Base-by-base conservation (phyloP, 2,329 filamentous ascomycete species). In the Ophiostoma quercus region DNA sequence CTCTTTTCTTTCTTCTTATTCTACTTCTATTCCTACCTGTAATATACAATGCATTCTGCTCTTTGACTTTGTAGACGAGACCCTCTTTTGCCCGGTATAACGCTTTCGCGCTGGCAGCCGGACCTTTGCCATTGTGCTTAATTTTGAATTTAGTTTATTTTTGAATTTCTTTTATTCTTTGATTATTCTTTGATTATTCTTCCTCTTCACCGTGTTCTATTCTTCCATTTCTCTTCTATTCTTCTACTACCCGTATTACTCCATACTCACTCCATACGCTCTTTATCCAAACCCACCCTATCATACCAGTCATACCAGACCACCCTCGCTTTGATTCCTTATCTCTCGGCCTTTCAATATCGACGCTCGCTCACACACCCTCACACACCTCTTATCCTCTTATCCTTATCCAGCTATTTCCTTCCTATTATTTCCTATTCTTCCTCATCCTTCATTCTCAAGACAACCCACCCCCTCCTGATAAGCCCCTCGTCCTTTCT, bases 281-380 rank as follows among this genome's bases (percentile, higher is more conserved):
- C 43, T 47, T 47, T 47, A 47, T 47, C 19, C 43, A 47, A 47
- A 47, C 43, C 43, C 51, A 57, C 51, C n/a, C 51, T 57, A 57
- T 29, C 51, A 57, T 25, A 32, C 60, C 60, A n/a, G 34, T 29
- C 51, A 57, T 25, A 32, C 60, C 60, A n/a, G 34, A 65, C 32
- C 34, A 22, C 29, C 32, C 51, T 37, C 14, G 29, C 29, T 37
- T 39, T 41, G 60, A 37, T 37, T 63, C 60, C 62, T 65, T 65
- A 65, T 65, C 62, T 65, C 60, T 37, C 62, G 34, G 62, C 62
- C 62, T 39, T 39, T 39, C 62, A 41, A 57, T 57, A 57, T 57
- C 57, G 57, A 62, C 57, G 47, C 57, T 62, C 57, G 25, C 51
- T 62, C 62, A 37, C 62, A 65, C 62, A 39, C 62, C 32, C 34